These are phyloP conservation scores for Babesia bigemina DNA, from an alignment of 169 alveolate species.

Conservation along the genomic window DNA sequence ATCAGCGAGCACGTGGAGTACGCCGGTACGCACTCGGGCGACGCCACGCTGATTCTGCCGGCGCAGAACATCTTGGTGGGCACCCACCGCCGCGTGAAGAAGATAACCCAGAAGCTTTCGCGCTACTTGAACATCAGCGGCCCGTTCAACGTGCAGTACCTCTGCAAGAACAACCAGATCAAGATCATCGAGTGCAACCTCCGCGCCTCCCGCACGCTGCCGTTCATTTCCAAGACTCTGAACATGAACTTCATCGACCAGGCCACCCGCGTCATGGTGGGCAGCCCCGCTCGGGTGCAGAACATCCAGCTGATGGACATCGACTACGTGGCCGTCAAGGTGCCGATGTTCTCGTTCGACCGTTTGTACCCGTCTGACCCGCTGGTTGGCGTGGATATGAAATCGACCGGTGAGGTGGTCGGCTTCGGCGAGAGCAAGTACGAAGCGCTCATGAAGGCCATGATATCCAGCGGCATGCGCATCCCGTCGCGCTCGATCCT, in stretches of 20 bases:
- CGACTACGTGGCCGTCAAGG: conserved; percentile 84
- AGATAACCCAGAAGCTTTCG: conserved; percentile 83
- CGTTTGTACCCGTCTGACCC: conserved; percentile 86
- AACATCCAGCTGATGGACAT: conserved; percentile 83
- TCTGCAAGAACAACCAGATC: conserved; percentile 85
- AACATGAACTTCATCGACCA: conserved; percentile 83
- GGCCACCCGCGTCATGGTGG: conserved; percentile 86
- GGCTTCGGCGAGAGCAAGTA: conserved; percentile 83
- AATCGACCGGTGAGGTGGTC: conserved; percentile 87
- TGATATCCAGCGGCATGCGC: conserved; percentile 82
- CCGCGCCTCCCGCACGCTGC: conserved; percentile 87
- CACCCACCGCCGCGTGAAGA: conserved; percentile 83
- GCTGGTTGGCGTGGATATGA: conserved; percentile 89
- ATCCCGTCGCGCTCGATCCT: conserved; percentile 74
- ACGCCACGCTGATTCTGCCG: conserved; percentile 87
- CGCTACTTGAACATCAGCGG: conserved; percentile 84
- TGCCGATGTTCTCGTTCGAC: conserved; percentile 86
- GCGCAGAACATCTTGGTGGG: conserved; percentile 89
- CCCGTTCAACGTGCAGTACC: conserved; percentile 88
- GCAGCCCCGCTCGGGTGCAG: conserved; percentile 73
- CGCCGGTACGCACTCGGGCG: conserved; percentile 90
- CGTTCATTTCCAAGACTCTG: conserved; percentile 83
- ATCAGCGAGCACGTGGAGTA: conserved; percentile 89
- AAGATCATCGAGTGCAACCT: conserved; percentile 89
- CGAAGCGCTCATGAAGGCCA: conserved; percentile 87